Percentiles rank a stretch among this genome's conserved stretches.
These are phyloP conservation scores for Tylopilus sp. DNA, from an alignment of 1,284 basidiomycete species.

Conservation along the genomic window DNA sequence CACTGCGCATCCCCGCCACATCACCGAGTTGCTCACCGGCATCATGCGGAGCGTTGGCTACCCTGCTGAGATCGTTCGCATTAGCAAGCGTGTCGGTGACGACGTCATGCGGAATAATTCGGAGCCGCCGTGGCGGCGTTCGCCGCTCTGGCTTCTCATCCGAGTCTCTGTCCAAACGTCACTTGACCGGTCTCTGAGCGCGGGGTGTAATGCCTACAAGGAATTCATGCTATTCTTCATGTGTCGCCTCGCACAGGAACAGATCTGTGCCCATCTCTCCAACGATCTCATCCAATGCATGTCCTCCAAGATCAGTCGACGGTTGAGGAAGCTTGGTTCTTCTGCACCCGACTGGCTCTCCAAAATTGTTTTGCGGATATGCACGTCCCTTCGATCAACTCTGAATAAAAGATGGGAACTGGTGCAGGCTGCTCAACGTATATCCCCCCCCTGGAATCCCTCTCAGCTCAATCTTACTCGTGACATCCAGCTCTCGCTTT, in stretches of 20 bases:
- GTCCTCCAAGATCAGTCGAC: conserved; percentile 44
- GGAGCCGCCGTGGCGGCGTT: conserved; percentile 46
- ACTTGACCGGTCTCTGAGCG: conserved; percentile 32
- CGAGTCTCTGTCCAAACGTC: conserved; percentile 53
- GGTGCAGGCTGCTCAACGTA: conserved; percentile 15
- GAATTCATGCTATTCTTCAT: conserved; percentile 55
- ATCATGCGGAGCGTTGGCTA: conserved; percentile 42
- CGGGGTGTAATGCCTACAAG: conserved; percentile 49
- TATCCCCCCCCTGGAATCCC: conserved; percentile 35
- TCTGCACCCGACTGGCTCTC: conserved; percentile 14
- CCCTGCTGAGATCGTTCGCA: conserved; percentile 30
- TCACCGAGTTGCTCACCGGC: conserved; percentile 46
- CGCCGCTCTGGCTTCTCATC: conserved; percentile 47
- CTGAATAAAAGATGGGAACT: conserved; percentile 17
- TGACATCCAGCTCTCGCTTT: conserved; percentile 45
- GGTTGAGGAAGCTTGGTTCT: conserved; percentile 48
- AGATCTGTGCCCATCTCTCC: conserved; percentile 27
- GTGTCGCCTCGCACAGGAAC: conserved; percentile 39
- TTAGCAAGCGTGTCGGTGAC: conserved; percentile 46
- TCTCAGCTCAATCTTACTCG: conserved; percentile 30
- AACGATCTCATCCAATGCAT: conserved; percentile 44
- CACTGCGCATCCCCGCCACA: conserved; percentile 42
- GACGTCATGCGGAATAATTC: conserved; percentile 42
- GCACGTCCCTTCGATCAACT: conserved; percentile 9
- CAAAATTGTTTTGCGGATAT: conserved; percentile 1